Evolutionary conservation across 129 eudicot species (phyloP).

Genomic region (Heracleum sosnowskyi): DNA sequence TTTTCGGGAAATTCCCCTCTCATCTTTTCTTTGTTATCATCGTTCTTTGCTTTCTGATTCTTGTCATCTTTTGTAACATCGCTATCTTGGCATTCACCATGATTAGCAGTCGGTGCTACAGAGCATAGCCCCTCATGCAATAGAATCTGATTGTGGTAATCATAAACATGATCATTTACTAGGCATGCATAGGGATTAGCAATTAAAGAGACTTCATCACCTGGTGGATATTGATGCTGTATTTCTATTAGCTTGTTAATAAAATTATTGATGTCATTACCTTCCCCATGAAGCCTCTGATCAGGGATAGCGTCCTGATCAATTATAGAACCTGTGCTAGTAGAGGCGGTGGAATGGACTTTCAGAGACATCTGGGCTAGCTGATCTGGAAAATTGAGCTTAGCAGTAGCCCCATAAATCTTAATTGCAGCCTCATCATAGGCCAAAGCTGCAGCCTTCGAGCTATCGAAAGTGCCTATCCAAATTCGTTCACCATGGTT

Average conservation of each 20-base stretch:
- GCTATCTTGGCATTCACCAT: too few relatives aligned
- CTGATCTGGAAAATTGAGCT: slow-evolving; percentile 63
- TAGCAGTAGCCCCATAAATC: slow-evolving; percentile 63
- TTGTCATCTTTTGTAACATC: background rate
- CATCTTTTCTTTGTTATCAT: slow-evolving; percentile 22
- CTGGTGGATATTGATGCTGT: background rate
- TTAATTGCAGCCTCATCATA: slow-evolving; percentile 69
- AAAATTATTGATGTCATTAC: too few relatives aligned
- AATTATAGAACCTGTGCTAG: background rate
- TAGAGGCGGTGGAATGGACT: background rate
- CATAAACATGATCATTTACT: background rate
- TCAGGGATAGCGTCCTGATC: background rate
- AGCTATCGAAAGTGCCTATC: slow-evolving; percentile 72
- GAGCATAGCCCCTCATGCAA: background rate
- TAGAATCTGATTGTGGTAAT: background rate
- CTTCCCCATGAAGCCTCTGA: slow-evolving; percentile 20
- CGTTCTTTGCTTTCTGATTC: background rate
- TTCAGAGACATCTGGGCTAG: background rate
- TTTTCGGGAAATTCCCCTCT: slow-evolving; percentile 50
- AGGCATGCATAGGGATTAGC: background rate
- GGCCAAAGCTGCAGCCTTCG: slow-evolving; percentile 67
- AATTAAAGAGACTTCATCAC: background rate
- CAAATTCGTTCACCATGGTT: slow-evolving; percentile 73
- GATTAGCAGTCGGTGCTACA: background rate
- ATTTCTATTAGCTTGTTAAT: too few relatives aligned